These are phyloP conservation scores for Pichia sp. DNA, from an alignment of 1,139 yeast species.

Conservation along the genomic window DNA sequence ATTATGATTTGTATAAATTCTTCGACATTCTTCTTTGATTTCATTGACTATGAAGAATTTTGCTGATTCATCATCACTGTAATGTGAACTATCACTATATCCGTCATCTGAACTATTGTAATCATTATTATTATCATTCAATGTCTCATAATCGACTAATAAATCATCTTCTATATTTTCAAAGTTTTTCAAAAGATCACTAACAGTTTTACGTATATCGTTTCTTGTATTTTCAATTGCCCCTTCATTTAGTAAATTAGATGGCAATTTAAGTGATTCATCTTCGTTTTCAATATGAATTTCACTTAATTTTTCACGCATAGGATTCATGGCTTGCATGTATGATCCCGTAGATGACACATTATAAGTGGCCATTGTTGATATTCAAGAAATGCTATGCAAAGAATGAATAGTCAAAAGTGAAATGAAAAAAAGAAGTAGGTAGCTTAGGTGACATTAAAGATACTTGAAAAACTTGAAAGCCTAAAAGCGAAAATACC, in stretches of 20 bases:
- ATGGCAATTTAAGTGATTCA: constrained; percentile 24
- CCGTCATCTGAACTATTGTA: constrained; percentile 19
- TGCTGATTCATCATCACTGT: constrained; percentile 8
- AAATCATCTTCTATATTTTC: constrained; percentile 30
- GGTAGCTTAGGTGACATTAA: too few species aligned
- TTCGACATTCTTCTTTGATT: constrained; percentile 34
- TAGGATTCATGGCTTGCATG: constrained; percentile 69
- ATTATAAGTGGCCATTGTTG: constrained; percentile 34
- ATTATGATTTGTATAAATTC: constrained; percentile 26
- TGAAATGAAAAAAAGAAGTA: too few species aligned
- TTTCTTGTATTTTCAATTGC: constrained; percentile 19
- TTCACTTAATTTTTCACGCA: constrained; percentile 42
- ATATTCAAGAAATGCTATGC: too few species aligned
- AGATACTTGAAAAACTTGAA: too few species aligned
- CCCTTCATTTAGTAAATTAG: constrained; percentile 22
- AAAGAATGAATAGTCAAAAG: too few species aligned
- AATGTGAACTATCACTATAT: constrained; percentile 21
- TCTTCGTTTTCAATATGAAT: constrained; percentile 31
- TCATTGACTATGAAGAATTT: constrained; percentile 21
- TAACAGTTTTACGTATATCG: constrained; percentile 31
- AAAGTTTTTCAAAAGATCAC: constrained; percentile 34
- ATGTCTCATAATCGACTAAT: constrained; percentile 15
- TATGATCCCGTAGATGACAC: constrained; percentile 67
- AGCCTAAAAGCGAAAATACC: too few species aligned
- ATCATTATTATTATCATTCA: constrained; percentile 5